Evolutionary conservation across 768 basidiomycete genomes (phyloP).

Genomic region (Goffeauzyma gilvescens): DNA sequence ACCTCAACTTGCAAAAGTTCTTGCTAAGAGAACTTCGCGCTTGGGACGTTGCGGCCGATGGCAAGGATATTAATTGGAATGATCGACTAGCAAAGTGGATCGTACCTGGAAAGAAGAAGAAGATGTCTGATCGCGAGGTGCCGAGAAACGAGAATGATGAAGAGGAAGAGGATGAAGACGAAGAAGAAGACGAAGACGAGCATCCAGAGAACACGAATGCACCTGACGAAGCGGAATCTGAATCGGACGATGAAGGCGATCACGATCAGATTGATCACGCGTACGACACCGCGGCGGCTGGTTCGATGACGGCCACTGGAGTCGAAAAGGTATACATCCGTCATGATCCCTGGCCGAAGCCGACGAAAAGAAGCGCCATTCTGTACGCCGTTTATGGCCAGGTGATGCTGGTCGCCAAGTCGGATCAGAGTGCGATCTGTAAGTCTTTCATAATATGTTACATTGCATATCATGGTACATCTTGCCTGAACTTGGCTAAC

Average conservation of each 20-base stretch:
- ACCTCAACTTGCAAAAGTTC: conserved; percentile 62
- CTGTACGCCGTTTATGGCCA: conserved; percentile 61
- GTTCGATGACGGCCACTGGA: background rate
- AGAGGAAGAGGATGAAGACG: conserved; percentile 31
- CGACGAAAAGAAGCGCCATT: conserved; percentile 53
- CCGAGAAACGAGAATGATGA: conserved; percentile 20
- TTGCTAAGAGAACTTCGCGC: conserved; percentile 60
- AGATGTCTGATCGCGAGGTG: background rate
- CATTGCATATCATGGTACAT: background rate
- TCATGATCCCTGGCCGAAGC: conserved; percentile 1
- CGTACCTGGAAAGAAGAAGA: conserved; percentile 22
- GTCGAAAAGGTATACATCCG: background rate
- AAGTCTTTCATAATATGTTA: conserved; percentile 26
- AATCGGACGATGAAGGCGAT: conserved; percentile 8
- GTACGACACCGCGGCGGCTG: too few species aligned
- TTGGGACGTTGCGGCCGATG: conserved; percentile 46
- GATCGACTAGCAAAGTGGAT: conserved; percentile 4
- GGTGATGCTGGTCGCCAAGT: conserved; percentile 61
- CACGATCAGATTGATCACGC: conserved; percentile 11
- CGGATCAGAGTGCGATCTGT: conserved; percentile 84
- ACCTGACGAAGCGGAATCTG: conserved; percentile 33
- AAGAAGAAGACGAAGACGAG: conserved; percentile 19
- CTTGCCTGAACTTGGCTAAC: background rate
- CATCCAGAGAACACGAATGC: conserved; percentile 1
- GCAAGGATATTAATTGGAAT: conserved; percentile 51